Evolutionary conservation across 345 rosid species (phyloP).

Genomic region (Melaleuca quinquenervia): DNA sequence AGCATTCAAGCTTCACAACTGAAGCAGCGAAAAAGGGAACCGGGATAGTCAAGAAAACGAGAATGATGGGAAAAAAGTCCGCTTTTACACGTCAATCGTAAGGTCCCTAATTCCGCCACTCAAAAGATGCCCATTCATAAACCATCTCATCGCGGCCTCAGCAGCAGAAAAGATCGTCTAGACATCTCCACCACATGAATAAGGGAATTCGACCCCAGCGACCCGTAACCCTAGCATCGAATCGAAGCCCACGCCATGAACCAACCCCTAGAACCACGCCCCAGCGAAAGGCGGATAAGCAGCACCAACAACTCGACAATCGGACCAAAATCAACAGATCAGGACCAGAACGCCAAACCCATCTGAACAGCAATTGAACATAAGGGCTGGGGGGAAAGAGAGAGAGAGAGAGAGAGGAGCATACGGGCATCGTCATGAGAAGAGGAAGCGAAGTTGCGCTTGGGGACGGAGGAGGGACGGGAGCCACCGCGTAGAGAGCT

Average conservation of each 20-base stretch:
- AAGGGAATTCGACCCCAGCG: not conserved
- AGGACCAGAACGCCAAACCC: not conserved
- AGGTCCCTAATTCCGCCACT: not conserved
- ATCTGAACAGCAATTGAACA: not conserved
- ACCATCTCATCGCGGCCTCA: not conserved
- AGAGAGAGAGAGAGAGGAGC: not conserved
- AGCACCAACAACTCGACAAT: not conserved
- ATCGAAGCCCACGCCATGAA: not conserved
- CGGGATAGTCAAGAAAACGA: not conserved
- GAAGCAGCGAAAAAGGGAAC: not conserved
- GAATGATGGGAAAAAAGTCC: not conserved
- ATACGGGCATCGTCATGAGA: conserved; percentile 69
- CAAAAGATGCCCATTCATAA: accelerated
- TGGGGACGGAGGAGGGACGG: conserved; percentile 37
- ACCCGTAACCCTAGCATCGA: not conserved
- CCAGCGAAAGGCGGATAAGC: not conserved
- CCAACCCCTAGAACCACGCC: not conserved
- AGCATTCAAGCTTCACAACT: not conserved
- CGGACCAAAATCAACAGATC: not conserved
- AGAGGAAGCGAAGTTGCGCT: conserved; percentile 62
- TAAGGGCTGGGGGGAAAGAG: not conserved
- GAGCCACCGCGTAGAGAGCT: conserved; percentile 43
- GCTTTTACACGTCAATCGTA: not conserved
- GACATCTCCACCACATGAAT: not conserved
- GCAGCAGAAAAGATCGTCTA: not conserved